Conservation (phyloP, 352 stramenopile genomes). For the Phytopythium cucurbitacearum region DNA sequence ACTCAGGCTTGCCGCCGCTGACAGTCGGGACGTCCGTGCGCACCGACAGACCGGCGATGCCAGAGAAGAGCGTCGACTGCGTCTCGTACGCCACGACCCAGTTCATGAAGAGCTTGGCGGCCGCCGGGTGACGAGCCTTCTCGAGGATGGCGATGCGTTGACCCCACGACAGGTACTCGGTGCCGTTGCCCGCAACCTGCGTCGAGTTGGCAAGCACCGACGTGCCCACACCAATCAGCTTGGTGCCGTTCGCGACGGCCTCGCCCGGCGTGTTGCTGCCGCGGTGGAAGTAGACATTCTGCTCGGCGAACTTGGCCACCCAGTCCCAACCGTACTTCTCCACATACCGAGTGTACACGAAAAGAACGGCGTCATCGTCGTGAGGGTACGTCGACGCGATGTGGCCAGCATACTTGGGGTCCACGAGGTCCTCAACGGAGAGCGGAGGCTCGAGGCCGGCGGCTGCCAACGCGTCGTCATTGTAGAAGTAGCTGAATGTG, state of each 20-base stretch:
- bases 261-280: conserved; percentile 27
- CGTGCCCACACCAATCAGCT: conserved; percentile 23
- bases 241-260: conserved; percentile 18
- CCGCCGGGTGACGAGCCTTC: conserved; percentile 44
- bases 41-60: conserved; percentile 12
- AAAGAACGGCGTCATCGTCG: conserved; percentile 43
- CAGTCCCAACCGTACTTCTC: conserved; percentile 56
- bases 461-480: conserved; percentile 8
- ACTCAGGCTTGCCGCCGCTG: conserved; percentile 20
- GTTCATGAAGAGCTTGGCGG: conserved; percentile 58
- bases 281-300: conserved; percentile 31
- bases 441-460: conserved; percentile 9
- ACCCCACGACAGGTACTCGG: conserved; percentile 35
- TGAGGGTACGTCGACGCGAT: conserved; percentile 45
- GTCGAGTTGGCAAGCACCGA: conserved; percentile 13
- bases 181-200: conserved; percentile 19
- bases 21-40: conserved; percentile 33
- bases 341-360: conserved; percentile 37
- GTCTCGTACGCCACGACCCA: conserved; percentile 33
- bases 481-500: conserved; percentile 39
- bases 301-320: conserved; percentile 30
- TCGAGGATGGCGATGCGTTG: conserved; percentile 56
- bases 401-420: conserved; percentile 24
- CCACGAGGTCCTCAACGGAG: conserved; percentile 20
- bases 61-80: conserved; percentile 20